Conservation (phyloP, 2,329 filamentous ascomycete genomes). For the Fusarium bactridioides region DNA sequence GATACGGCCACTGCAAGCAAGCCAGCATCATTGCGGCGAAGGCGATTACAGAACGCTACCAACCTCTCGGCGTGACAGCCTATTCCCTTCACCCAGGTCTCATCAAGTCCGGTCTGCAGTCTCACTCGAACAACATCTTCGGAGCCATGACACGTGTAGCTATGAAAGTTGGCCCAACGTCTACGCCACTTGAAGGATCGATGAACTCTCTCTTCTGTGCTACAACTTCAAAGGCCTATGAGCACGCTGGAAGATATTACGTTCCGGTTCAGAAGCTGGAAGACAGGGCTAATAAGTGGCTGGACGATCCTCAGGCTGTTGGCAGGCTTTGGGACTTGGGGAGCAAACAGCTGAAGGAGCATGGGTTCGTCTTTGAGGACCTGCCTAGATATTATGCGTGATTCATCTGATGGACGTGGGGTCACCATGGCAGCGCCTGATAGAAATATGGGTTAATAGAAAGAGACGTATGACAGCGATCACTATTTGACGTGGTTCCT, state of each 20-base stretch:
- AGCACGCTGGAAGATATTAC: constrained; percentile 22
- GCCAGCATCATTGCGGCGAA: constrained; percentile 31
- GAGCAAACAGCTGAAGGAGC: neutral
- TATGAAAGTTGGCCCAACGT: constrained; percentile 19
- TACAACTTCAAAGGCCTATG: constrained; percentile 14
- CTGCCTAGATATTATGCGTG: neutral
- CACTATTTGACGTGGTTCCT: no score
- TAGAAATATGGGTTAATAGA: no score
- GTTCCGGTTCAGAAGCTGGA: constrained; percentile 32
- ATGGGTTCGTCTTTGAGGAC: constrained; percentile 10
- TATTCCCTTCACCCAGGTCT: constrained; percentile 38
- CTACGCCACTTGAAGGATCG: constrained; percentile 29
- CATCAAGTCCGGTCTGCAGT: constrained; percentile 32
- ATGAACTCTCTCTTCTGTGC: constrained; percentile 37
- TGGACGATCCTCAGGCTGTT: constrained; percentile 26
- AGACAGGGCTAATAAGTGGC: constrained; percentile 26
- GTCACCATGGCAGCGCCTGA: no score
- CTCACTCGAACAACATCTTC: constrained; percentile 15
- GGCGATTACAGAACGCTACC: constrained; percentile 32
- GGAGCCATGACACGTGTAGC: constrained; percentile 21
- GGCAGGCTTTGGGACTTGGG: constrained; percentile 20
- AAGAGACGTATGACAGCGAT: no score
- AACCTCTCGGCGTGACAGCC: constrained; percentile 29
- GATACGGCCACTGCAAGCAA: constrained; percentile 37
- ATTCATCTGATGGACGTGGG: no score